phyloP scores from a whole-genome alignment of 768 basidiomycete species.

The Amanita subjunquillea region DNA sequence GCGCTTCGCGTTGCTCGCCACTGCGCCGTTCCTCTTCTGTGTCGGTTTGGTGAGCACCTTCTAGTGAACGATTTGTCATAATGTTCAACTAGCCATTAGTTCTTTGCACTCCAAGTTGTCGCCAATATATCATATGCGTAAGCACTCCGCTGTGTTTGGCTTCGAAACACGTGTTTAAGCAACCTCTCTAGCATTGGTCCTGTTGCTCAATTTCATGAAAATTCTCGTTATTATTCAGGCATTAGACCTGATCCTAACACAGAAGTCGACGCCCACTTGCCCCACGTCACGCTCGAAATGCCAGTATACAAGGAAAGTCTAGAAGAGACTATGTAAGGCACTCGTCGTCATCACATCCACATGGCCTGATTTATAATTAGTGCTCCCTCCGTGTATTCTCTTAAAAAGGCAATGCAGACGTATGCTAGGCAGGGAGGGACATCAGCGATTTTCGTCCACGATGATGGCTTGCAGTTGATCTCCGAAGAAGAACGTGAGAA shows the following conservation, averaged over 20 bases:
- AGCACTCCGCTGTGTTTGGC: slow-evolving; percentile 20
- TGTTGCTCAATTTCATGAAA: slow-evolving; percentile 77
- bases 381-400: slow-evolving; percentile 62
- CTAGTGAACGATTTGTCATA: neutral
- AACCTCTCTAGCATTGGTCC: slow-evolving; percentile 55
- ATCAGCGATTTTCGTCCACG: slow-evolving; percentile 70
- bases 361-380: slow-evolving; percentile 24
- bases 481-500: slow-evolving; percentile 49
- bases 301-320: slow-evolving; percentile 86
- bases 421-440: slow-evolving; percentile 86
- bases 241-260: slow-evolving; percentile 48
- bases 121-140: slow-evolving; percentile 58
- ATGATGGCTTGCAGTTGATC: slow-evolving; percentile 72
- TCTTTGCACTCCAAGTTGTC: slow-evolving; percentile 65
- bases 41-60: slow-evolving; percentile 50
- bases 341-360: neutral
- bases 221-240: slow-evolving; percentile 78
- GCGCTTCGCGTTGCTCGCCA: slow-evolving; percentile 57
- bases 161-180: slow-evolving; percentile 51
- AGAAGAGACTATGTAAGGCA: slow-evolving; percentile 68
- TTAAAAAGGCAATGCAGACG: slow-evolving; percentile 85
- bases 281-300: slow-evolving; percentile 72
- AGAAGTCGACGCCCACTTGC: slow-evolving; percentile 52
- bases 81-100: slow-evolving; percentile 28
- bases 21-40: slow-evolving; percentile 66